phyloP scores from a whole-genome alignment of 352 stramenopile genomes.

The Phytopythium montanum region DNA sequence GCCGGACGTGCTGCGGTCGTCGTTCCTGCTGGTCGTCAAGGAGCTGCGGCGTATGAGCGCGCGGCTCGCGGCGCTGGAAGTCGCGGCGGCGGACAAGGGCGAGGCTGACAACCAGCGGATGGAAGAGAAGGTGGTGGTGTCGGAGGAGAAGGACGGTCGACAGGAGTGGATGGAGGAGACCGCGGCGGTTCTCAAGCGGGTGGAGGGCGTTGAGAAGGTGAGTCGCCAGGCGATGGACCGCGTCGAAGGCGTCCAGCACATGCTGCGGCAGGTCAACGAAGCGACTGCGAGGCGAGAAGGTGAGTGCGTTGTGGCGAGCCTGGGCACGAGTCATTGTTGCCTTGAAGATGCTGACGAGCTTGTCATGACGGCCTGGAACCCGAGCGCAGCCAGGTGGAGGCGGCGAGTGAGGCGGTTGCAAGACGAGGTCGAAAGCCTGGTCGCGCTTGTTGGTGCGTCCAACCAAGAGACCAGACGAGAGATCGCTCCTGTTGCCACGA shows the following conservation, averaged over 20 bases:
- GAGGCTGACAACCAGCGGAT: background rate
- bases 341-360: background rate
- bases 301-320: background rate
- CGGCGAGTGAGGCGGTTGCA: background rate
- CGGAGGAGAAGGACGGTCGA: background rate
- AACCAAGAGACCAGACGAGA: background rate
- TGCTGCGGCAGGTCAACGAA: background rate
- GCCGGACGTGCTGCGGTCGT: slow-evolving; percentile 43
- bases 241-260: background rate
- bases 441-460: background rate
- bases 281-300: background rate
- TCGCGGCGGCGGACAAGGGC: background rate
- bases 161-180: background rate
- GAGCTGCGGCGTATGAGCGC: slow-evolving; percentile 26
- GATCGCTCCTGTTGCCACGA: background rate
- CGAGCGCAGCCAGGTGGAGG: background rate
- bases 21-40: slow-evolving; percentile 47
- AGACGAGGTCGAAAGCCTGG: background rate
- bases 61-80: background rate
- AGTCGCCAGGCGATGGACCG: background rate
- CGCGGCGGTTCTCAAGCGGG: background rate
- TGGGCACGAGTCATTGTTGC: background rate
- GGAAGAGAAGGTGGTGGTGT: background rate
- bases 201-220: background rate
- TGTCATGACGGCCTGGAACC: background rate